phyloP scores from a whole-genome alignment of 2,329 filamentous ascomycete species.

The Penicillium sp. region DNA sequence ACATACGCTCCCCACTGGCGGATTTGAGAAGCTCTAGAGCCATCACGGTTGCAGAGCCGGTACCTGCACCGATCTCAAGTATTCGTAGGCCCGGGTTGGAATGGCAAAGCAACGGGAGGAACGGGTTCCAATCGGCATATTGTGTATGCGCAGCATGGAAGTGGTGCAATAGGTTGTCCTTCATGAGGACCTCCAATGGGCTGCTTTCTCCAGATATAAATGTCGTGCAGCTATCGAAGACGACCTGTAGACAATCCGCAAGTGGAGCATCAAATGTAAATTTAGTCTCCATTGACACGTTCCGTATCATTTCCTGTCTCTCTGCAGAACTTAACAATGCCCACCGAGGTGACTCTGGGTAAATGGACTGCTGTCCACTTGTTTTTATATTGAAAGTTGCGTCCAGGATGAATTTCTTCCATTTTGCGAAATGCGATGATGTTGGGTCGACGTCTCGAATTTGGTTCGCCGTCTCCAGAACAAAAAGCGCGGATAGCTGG shows the following conservation, averaged over 20 bases:
- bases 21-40: constrained; percentile 7
- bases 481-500: background rate
- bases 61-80: constrained; percentile 17
- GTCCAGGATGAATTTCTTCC: background rate
- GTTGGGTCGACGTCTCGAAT: background rate
- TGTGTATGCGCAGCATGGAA: constrained; percentile 9
- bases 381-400: background rate
- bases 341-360: background rate
- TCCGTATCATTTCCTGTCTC: background rate
- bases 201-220: background rate
- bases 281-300: background rate
- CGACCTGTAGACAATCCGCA: background rate
- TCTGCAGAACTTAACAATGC: background rate
- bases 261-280: constrained; percentile 7
- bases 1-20: background rate
- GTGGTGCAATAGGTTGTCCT: background rate
- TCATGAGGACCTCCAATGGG: constrained; percentile 7
- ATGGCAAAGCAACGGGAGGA: constrained; percentile 5
- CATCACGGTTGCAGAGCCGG: constrained; percentile 10
- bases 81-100: background rate
- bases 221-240: background rate
- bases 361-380: background rate
- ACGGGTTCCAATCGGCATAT: constrained; percentile 5
- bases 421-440: background rate
- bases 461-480: background rate